These are phyloP conservation scores for Avena insularis DNA, from an alignment of 176 grass and related monocot genomes.

Conservation along the genomic window DNA sequence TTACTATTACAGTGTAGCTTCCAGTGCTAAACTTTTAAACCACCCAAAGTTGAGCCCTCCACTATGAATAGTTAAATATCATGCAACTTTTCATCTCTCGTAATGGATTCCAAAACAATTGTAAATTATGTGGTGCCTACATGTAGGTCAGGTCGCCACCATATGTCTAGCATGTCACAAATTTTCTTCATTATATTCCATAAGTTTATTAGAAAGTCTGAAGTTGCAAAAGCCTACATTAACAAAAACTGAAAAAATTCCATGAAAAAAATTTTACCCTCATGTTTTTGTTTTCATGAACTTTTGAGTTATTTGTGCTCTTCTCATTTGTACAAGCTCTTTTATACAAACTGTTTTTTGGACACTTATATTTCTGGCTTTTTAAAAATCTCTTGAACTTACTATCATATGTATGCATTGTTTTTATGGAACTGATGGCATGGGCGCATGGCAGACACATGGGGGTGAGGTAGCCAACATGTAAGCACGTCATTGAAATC, in stretches of 20 bases:
- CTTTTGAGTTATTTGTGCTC: background rate
- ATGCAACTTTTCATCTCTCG: background rate
- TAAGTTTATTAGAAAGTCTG: background rate
- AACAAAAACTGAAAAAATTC: background rate
- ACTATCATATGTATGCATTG: background rate
- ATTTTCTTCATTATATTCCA: background rate
- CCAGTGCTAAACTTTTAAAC: background rate
- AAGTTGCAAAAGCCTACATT: background rate
- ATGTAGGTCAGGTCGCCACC: background rate
- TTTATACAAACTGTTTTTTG: slow-evolving; percentile 5
- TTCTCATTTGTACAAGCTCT: background rate
- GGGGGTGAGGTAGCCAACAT: background rate
- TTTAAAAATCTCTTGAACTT: background rate
- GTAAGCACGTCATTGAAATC: background rate
- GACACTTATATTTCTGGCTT: background rate
- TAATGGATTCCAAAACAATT: slow-evolving; percentile 3
- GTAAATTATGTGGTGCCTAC: background rate
- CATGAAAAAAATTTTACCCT: background rate
- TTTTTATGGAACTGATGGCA: background rate
- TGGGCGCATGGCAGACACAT: background rate
- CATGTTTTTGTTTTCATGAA: background rate
- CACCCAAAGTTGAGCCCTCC: background rate
- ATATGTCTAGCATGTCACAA: background rate
- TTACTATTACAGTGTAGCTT: background rate
- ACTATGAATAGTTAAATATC: background rate